Evolutionary conservation across 192 early-diverging fungal genomes (phyloP).

Genomic region (Backusella tarrabulga): DNA sequence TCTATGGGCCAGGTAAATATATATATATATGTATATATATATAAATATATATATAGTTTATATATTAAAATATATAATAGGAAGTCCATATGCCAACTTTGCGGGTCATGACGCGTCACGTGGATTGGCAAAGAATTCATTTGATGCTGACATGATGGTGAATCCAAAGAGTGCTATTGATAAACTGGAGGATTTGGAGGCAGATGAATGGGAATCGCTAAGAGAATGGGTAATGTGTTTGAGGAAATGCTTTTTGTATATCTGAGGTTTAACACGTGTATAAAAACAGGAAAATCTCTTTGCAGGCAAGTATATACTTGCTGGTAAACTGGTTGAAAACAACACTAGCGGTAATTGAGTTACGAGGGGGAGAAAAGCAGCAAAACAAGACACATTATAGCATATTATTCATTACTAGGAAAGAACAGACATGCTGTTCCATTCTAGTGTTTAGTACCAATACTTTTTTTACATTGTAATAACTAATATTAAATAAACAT

Average conservation of each 20-base stretch:
- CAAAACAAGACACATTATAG: no score
- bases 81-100: slow-evolving; percentile 94
- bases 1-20: slow-evolving; percentile 86
- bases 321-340: slow-evolving; percentile 62
- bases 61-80: slow-evolving; percentile 34
- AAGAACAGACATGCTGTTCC: no score
- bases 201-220: slow-evolving; percentile 71
- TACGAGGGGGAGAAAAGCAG: no score
- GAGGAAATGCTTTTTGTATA: no score
- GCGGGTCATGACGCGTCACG: slow-evolving; percentile 95
- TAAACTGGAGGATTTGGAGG: slow-evolving; percentile 68
- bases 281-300: slow-evolving; percentile 53
- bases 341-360: not conserved
- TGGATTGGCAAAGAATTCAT: slow-evolving; percentile 86
- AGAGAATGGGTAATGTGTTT: slow-evolving; percentile 64
- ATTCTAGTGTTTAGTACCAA: no score
- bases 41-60: not conserved
- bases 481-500: not conserved
- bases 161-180: slow-evolving; percentile 75
- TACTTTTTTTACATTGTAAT: no score
- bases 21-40: not conserved
- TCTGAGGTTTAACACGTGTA: no score
- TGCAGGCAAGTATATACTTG: slow-evolving; percentile 71
- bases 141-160: slow-evolving; percentile 72
- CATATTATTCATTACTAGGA: no score